phyloP scores from a whole-genome alignment of 2,329 filamentous ascomycete genomes.

The Aureobasidium leucospermi region DNA sequence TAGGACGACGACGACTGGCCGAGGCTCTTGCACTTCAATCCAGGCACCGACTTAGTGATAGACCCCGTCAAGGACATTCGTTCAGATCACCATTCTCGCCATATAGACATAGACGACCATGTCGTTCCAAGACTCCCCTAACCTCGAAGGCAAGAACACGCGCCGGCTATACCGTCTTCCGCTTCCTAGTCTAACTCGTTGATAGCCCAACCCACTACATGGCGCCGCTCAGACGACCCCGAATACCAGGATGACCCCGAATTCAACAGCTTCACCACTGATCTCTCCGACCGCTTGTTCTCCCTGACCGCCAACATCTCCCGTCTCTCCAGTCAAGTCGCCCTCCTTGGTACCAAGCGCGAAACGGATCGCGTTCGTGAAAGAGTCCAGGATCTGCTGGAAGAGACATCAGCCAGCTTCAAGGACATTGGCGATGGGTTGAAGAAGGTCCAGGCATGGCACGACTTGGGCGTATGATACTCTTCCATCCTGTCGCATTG shows the following conservation, averaged over 20 bases:
- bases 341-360: conserved; percentile 77
- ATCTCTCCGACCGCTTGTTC: conserved; percentile 83
- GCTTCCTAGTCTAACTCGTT: neutral
- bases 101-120: conserved; percentile 14
- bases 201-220: conserved; percentile 56
- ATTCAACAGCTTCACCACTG: conserved; percentile 74
- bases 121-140: conserved; percentile 21
- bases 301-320: conserved; percentile 81
- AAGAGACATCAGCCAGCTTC: conserved; percentile 80
- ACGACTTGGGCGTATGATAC: conserved; percentile 58
- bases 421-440: conserved; percentile 88
- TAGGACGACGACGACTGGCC: neutral
- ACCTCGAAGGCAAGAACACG: conserved; percentile 18
- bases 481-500: neutral
- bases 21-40: neutral
- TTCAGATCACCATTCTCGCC: neutral
- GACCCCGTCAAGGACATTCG: neutral
- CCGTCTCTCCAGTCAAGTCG: conserved; percentile 75
- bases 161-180: neutral
- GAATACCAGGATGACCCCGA: conserved; percentile 87
- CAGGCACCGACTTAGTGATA: neutral
- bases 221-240: conserved; percentile 61
- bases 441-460: conserved; percentile 78
- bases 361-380: conserved; percentile 89
- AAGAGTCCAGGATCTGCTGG: conserved; percentile 77